phyloP scores from a whole-genome alignment of 352 stramenopile species.

The Globisporangium sylvaticum region DNA sequence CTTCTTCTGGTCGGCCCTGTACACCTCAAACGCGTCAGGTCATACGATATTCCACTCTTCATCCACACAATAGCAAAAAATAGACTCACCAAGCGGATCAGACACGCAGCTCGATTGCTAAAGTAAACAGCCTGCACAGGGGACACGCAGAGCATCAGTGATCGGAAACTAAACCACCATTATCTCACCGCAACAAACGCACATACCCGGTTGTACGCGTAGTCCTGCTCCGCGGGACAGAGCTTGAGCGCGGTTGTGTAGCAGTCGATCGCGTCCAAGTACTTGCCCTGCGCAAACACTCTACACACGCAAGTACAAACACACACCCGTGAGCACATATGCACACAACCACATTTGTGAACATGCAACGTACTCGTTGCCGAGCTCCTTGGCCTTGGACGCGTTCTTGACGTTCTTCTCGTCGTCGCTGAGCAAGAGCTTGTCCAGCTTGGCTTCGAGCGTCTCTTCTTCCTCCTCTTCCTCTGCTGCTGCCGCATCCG shows the following conservation, averaged over 20 bases:
- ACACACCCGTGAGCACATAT: neutral
- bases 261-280: conserved; percentile 78
- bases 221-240: conserved; percentile 67
- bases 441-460: conserved; percentile 60
- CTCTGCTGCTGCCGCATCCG: conserved; percentile 14
- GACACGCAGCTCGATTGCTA: conserved; percentile 79
- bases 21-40: neutral
- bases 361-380: conserved; percentile 72
- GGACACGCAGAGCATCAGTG: no score
- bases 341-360: neutral
- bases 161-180: neutral
- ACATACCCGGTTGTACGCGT: conserved; percentile 72
- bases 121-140: conserved; percentile 77
- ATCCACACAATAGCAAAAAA: neutral
- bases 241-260: conserved; percentile 83
- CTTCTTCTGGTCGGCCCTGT: conserved; percentile 75
- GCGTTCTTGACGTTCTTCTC: conserved; percentile 60
- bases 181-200: no score
- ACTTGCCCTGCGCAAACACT: conserved; percentile 64
- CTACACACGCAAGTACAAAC: conserved; percentile 23
- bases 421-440: conserved; percentile 43
- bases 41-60: neutral
- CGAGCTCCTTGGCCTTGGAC: conserved; percentile 75
- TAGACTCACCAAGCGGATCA: conserved; percentile 52
- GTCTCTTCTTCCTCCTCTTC: conserved; percentile 44